Percentiles rank a stretch among this genome's conserved stretches.
These are phyloP conservation scores for Grifola frondosa DNA, from an alignment of 1,284 basidiomycete species.

Conservation along the genomic window DNA sequence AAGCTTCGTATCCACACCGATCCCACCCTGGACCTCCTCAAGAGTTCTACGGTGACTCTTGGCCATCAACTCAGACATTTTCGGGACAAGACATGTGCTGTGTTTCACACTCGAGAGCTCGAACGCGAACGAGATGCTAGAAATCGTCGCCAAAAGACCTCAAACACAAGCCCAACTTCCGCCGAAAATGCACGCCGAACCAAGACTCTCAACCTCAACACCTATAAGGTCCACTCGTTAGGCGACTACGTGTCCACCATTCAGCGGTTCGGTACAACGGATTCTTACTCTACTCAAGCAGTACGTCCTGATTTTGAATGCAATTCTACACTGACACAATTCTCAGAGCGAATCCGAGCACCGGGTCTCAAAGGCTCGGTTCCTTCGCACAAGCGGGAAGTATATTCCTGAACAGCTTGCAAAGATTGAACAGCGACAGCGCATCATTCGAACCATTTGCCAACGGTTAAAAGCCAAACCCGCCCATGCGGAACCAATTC, in stretches of 20 bases:
- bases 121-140: conserved; percentile 14
- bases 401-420: background rate
- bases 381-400: conserved; percentile 1
- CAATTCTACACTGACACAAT: no score
- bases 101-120: conserved; percentile 20
- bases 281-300: conserved; percentile 17
- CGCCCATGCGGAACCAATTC: background rate
- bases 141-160: conserved; percentile 3
- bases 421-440: background rate
- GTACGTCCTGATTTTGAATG: no score
- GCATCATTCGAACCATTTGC: background rate
- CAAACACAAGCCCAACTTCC: no score
- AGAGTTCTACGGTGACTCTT: conserved; percentile 17
- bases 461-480: no score
- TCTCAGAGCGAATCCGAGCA: conserved; percentile 3
- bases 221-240: conserved; percentile 25
- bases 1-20: conserved; percentile 33
- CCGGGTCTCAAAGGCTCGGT: background rate
- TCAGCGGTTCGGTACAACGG: conserved; percentile 19
- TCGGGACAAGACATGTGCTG: conserved; percentile 10
- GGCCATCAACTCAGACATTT: conserved; percentile 15
- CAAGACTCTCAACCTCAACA: conserved; percentile 18
- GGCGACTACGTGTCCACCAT: conserved; percentile 22
- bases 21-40: conserved; percentile 16
- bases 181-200: no score